A percentile compares a stretch with the other conserved stretches of the same genome.
These are phyloP conservation scores for Posidonia oceanica DNA, from an alignment of 116 monocot genomes.

Conservation along the genomic window DNA sequence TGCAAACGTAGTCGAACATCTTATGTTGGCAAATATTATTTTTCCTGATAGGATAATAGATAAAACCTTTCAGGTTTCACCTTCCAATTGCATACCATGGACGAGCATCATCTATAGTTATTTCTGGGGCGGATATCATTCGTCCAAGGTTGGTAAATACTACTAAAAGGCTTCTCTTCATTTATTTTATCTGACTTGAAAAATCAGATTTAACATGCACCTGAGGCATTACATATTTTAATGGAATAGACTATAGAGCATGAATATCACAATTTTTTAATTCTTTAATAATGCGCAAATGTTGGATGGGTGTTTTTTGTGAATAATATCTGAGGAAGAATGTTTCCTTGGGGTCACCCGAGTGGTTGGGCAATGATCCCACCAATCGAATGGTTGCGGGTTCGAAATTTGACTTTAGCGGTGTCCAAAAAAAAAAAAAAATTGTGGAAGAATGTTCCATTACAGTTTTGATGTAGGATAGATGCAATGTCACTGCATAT, in stretches of 20 bases:
- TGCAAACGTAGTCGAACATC: not conserved
- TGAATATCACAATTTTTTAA: not conserved
- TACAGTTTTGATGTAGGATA: too few species aligned
- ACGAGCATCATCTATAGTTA: slow-evolving; percentile 77
- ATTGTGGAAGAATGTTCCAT: too few species aligned
- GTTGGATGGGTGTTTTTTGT: too few species aligned
- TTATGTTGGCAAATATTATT: not conserved
- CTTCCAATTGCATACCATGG: slow-evolving; percentile 97
- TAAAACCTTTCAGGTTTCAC: slow-evolving; percentile 57
- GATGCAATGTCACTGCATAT: too few species aligned
- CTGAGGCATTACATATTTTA: not conserved
- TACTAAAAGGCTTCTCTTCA: not conserved
- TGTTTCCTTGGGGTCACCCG: too few species aligned
- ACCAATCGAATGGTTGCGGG: too few species aligned
- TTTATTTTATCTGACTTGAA: not conserved
- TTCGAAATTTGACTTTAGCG: too few species aligned
- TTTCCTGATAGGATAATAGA: not conserved
- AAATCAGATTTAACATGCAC: not conserved
- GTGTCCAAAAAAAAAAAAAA: too few species aligned
- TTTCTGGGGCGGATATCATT: slow-evolving; percentile 84
- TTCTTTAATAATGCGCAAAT: too few species aligned
- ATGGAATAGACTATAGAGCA: not conserved
- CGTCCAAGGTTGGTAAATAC: slow-evolving; percentile 61
- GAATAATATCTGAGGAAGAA: too few species aligned
- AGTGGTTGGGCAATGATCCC: too few species aligned